phyloP scores from a whole-genome alignment of 2,329 filamentous ascomycete genomes.

The Diaporthe destruens region DNA sequence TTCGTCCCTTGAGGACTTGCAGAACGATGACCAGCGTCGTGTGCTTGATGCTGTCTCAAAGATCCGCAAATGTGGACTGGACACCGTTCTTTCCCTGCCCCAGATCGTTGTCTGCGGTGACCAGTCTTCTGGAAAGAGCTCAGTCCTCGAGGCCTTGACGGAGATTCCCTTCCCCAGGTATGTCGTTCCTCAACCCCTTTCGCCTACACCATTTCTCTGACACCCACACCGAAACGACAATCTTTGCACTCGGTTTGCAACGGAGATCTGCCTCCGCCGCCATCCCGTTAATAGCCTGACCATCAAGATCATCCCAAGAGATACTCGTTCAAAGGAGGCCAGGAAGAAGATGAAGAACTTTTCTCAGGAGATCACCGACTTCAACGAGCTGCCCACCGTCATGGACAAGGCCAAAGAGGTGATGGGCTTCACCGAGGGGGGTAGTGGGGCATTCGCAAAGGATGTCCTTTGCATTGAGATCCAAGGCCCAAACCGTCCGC shows the following conservation, averaged over 20 bases:
- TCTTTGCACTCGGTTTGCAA: constrained; percentile 36
- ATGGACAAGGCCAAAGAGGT: constrained; percentile 29
- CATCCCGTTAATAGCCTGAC: background rate
- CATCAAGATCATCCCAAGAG: constrained; percentile 7
- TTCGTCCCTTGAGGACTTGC: constrained; percentile 16
- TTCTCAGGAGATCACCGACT: constrained; percentile 5
- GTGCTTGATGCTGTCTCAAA: constrained; percentile 31
- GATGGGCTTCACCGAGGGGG: no score
- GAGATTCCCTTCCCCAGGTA: constrained; percentile 38
- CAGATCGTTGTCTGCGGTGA: constrained; percentile 37
- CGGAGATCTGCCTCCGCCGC: constrained; percentile 31
- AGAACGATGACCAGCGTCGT: constrained; percentile 31
- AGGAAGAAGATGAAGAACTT: background rate
- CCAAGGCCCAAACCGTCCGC: constrained; percentile 27
- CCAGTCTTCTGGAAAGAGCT: constrained; percentile 38
- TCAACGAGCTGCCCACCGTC: background rate
- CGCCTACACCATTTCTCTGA: no score
- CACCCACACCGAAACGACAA: constrained; percentile 32
- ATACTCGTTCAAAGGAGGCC: no score
- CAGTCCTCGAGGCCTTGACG: constrained; percentile 17
- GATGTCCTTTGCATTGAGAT: constrained; percentile 15
- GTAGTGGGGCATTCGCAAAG: no score
- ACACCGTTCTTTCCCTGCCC: background rate
- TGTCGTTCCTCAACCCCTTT: no score
- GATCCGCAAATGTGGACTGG: constrained; percentile 12